Evolutionary conservation across 768 basidiomycete genomes (phyloP), one percentile per base, ranked within the genome.

Genomic region (Kwoniella heveanensis): DNA sequence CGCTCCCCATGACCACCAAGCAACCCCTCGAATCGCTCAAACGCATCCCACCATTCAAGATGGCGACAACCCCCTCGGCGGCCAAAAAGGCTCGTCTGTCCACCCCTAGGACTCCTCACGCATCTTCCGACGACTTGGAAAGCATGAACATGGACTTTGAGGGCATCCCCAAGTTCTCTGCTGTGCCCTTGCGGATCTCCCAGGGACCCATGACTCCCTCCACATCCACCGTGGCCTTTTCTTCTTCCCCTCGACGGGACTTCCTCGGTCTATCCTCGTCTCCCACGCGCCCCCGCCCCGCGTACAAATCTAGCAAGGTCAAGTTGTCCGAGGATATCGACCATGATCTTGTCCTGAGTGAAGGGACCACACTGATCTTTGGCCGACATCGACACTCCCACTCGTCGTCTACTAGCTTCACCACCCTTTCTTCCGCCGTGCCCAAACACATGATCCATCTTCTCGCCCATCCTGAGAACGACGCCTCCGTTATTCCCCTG

Each of bases 211-310:
- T 75, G 50, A 75, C 74, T 8, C 74, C 74, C 4, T 68, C 70
- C 7, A 70, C 74, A 1, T 73, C 72, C 12, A 76, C 74, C 47
- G 72, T 73, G 8, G 74, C 74, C 1, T 65, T 54, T n/a, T 73
- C 70, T 8, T 76, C 74, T 15, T 75, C 73, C 1, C 74, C 74
- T 12, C 55, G 54, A 25, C 55, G 66, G 39, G 49, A 32, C 27
- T n/a, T 36, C 21, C 36, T 55, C 32, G 27, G 50, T 17, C 57
- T 66, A 15, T 68, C 69, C 12, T 68, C 72, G 7, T 65, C 72
- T 10, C 49, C 62, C n/a, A 55, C n/a, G n/a, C n/a, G n/a, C n/a
- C n/a, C 59, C 27, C 51, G 24, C 8, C 64, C 54, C 36, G 48
- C 52, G 30, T 32, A 32, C 32, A 32, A 32, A 13, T 5, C 32